Evolutionary conservation across 306 rosid species (phyloP).

Genomic region (Gleditsia sinensis): DNA sequence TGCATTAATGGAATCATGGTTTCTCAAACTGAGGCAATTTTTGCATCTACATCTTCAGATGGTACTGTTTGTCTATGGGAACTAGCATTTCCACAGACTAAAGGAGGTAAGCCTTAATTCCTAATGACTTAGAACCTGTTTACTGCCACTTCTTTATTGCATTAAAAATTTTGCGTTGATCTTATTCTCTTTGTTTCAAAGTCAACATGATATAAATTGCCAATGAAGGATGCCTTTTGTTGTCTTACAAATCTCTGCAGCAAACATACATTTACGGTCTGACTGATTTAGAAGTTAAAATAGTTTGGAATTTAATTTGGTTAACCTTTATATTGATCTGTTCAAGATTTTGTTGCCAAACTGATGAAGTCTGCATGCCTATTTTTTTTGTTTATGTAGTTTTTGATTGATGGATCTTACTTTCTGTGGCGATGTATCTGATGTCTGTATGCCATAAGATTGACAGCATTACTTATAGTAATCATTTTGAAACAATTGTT

Average conservation of each 20-base stretch:
- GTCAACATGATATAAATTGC: neutral
- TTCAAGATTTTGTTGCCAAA: neutral
- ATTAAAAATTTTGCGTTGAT: neutral
- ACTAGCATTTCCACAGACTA: constrained; percentile 55
- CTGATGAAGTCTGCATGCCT: neutral
- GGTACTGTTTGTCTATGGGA: constrained; percentile 70
- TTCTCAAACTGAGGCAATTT: constrained; percentile 70
- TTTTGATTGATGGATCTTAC: neutral
- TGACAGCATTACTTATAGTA: neutral
- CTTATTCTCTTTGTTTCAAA: neutral
- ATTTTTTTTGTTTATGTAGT: neutral
- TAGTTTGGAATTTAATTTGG: neutral
- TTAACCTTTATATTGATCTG: neutral
- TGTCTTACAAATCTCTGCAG: neutral
- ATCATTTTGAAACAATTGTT: neutral
- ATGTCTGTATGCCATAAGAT: neutral
- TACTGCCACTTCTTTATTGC: neutral
- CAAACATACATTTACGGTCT: neutral
- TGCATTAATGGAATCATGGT: constrained; percentile 83
- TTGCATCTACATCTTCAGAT: constrained; percentile 92
- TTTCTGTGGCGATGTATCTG: neutral
- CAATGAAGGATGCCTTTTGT: neutral
- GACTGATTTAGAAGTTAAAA: neutral
- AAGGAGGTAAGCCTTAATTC: constrained; percentile 52
- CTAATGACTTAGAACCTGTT: constrained; percentile 1